Conservation (phyloP, 2,329 filamentous ascomycete species). For the Hypoxylon sp. region DNA sequence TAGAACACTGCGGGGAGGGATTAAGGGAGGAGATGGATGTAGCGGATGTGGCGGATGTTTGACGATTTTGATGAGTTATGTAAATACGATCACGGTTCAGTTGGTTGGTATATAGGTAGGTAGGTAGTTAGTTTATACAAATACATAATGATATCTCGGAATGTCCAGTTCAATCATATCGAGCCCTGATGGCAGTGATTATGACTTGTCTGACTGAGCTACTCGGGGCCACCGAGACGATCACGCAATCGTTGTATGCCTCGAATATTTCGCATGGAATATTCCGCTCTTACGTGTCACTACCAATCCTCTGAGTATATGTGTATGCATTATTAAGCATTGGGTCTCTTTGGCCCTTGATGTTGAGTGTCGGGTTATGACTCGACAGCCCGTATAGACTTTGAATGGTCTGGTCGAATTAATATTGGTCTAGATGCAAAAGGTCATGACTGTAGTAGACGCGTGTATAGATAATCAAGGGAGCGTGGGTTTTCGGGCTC, state of each 20-base stretch:
- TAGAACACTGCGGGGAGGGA: background rate
- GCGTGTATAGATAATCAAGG: background rate
- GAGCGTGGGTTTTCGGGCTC: background rate
- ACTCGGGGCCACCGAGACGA: background rate
- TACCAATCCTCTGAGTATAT: background rate
- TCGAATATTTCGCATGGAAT: background rate
- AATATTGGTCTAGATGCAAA: background rate
- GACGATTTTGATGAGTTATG: background rate
- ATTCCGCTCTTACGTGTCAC: background rate
- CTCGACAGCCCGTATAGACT: background rate
- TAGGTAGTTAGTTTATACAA: background rate
- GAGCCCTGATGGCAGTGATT: background rate
- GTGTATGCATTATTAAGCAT: background rate
- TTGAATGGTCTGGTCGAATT: background rate
- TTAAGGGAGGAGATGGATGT: background rate
- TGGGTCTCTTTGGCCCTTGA: background rate
- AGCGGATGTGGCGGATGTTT: background rate
- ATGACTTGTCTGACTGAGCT: background rate
- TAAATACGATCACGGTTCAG: background rate
- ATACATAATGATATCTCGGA: slow-evolving; percentile 6
- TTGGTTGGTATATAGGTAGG: background rate
- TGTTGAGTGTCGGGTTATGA: background rate
- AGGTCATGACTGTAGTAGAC: background rate
- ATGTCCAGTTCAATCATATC: background rate
- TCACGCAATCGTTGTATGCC: background rate